Percentiles rank a stretch among this genome's conserved stretches.
Conservation (phyloP, 768 basidiomycete species). For the Suillus lakei region DNA sequence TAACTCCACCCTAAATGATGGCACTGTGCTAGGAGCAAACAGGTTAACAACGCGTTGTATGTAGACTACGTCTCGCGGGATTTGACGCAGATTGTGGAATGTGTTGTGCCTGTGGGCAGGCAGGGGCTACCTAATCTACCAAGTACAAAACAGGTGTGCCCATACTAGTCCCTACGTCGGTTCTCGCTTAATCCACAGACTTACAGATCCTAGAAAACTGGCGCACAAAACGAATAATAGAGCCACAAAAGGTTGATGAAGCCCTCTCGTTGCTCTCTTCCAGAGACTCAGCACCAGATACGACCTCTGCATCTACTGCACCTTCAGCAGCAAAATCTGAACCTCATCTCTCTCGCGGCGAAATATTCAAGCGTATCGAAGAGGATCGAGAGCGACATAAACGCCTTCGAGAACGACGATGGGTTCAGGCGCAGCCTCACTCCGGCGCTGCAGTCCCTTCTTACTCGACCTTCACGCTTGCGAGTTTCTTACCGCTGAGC, state of each 20-base stretch:
- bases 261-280: conserved; percentile 59
- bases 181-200: not conserved
- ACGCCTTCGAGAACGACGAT: conserved; percentile 85
- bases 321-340: conserved; percentile 30
- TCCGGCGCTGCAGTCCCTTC: conserved; percentile 11
- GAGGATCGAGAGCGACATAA: conserved; percentile 94
- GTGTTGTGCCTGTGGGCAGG: conserved; percentile 87
- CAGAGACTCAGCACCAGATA: conserved; percentile 40
- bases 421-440: conserved; percentile 82
- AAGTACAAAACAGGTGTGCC: conserved; percentile 83
- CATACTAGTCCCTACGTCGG: not conserved
- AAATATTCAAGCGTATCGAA: conserved; percentile 86
- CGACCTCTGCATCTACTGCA: conserved; percentile 19
- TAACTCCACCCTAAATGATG: conserved; percentile 40
- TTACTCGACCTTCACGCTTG: conserved; percentile 21
- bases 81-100: conserved; percentile 75
- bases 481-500: conserved; percentile 31
- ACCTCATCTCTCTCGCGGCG: conserved; percentile 55
- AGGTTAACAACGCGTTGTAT: conserved; percentile 58
- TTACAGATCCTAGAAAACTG: conserved; percentile 88
- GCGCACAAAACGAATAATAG: conserved; percentile 83
- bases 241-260: conserved; percentile 78
- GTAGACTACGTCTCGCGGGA: conserved; percentile 81
- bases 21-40: conserved; percentile 22
- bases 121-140: conserved; percentile 87